phyloP scores from a whole-genome alignment of 257 asterid genomes.

The Cordia subcordata region DNA sequence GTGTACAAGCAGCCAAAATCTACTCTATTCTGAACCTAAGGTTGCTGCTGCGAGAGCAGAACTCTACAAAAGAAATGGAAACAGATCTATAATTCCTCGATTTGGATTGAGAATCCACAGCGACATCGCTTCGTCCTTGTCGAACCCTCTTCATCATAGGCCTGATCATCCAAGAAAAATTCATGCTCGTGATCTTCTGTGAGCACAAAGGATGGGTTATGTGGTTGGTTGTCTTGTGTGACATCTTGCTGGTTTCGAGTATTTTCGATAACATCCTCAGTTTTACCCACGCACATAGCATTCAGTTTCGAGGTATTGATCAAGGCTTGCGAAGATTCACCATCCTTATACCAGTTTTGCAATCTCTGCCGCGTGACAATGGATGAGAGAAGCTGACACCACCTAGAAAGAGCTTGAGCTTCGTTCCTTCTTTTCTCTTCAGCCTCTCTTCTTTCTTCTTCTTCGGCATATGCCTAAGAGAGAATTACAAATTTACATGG shows the following conservation, averaged over 20 bases:
- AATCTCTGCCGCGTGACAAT: constrained; percentile 73
- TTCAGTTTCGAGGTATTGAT: constrained; percentile 22
- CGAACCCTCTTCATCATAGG: constrained; percentile 38
- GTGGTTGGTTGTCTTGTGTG: constrained; percentile 11
- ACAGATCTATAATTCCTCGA: constrained; percentile 54
- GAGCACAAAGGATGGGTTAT: constrained; percentile 13
- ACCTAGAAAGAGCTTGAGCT: constrained; percentile 72
- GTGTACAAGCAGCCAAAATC: not conserved
- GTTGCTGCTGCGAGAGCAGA: not conserved
- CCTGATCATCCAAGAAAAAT: constrained; percentile 43
- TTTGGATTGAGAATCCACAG: constrained; percentile 80
- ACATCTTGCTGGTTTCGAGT: constrained; percentile 20
- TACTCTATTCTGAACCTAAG: not conserved
- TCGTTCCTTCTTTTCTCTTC: constrained; percentile 59
- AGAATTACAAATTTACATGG: constrained; percentile 11
- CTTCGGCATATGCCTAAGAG: constrained; percentile 79
- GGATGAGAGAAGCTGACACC: constrained; percentile 98
- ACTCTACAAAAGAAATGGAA: not conserved
- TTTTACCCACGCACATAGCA: constrained; percentile 12
- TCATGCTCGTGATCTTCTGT: constrained; percentile 60
- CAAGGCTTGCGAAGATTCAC: constrained; percentile 26
- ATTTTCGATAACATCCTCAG: constrained; percentile 17
- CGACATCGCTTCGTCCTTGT: constrained; percentile 47
- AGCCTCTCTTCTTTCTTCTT: constrained; percentile 70
- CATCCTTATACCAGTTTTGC: constrained; percentile 52